Base-by-base conservation (phyloP, 2,329 filamentous ascomycete genomes). In the Penicillium sp. region DNA sequence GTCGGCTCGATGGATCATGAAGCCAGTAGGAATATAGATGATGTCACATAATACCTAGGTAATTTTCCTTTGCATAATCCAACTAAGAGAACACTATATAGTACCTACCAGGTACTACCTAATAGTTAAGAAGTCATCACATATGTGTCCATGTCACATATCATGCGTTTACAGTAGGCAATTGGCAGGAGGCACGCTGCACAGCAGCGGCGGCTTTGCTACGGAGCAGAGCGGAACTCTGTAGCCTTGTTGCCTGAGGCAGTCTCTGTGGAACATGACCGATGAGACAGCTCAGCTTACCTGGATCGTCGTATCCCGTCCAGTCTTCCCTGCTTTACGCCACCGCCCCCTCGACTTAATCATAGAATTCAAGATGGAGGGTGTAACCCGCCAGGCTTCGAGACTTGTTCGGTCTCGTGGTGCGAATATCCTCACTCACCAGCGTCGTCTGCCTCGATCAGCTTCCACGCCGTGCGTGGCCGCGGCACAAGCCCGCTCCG, bases 321-420 rank as follows among this genome's bases (percentile, higher is more conserved):
- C 29, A 32, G 7, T 47, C 43, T 33, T 39, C 5, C 13, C 46
- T 32, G 11, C 33, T 38, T 40, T 42, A 26, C 37, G 36, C 25
- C 12, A 44, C 39, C 40, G 40, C 12, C n/a, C 37, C 42, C 38
- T 42, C 46, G 26, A 36, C 43, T 43, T 35, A 41, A 39, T 32
- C 27, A 49, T 42, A n/a, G 29, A 33, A 26, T 9, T 37, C 54
- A 66, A 42, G 25, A 72, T 71, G 69, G 67, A 71, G 58, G 60
- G 64, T 47, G 59, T 62, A 52, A 65, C 65, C 51, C 64, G 63
- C 52, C 66, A 66, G 53, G 57, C 64, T 11, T 57, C 60, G 48
- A 63, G 64, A 55, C 61, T 69, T 33, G 55, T 70, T 43, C 60
- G 59, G 53, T 58, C 58, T 46, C 49, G 54, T 38, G 45, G 48